These are phyloP conservation scores for Chrysoporthe puriensis DNA, from an alignment of 2,329 filamentous ascomycete genomes.

Conservation along the genomic window DNA sequence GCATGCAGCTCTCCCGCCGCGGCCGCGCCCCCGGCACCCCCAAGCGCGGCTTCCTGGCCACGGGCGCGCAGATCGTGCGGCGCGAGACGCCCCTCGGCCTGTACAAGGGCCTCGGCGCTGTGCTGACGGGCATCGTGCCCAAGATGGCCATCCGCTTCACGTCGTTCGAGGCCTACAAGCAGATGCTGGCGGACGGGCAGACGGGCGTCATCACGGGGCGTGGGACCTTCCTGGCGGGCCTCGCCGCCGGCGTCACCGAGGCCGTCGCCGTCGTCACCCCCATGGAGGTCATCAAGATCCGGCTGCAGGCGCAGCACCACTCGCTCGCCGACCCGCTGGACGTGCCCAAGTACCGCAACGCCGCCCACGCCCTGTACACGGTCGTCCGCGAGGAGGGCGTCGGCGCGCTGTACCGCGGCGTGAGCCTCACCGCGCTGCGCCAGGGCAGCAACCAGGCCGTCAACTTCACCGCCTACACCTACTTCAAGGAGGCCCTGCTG, in stretches of 20 bases:
- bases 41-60: constrained; percentile 84
- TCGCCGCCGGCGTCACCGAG: constrained; percentile 92
- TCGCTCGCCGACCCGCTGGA: constrained; percentile 96
- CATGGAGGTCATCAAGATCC: constrained; percentile 99
- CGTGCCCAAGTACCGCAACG: constrained; percentile 95
- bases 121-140: constrained; percentile 92
- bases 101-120: constrained; percentile 98
- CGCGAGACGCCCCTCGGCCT: constrained; percentile 90
- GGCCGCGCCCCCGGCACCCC: constrained; percentile 82
- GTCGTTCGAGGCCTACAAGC: constrained; percentile 95
- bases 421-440: constrained; percentile 87
- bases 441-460: constrained; percentile 98
- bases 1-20: constrained; percentile 95
- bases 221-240: constrained; percentile 73
- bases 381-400: constrained; percentile 90
- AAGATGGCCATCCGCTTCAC: constrained; percentile 99
- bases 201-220: constrained; percentile 70
- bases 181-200: constrained; percentile 69
- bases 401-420: constrained; percentile 87
- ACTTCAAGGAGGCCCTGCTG: constrained; percentile 83
- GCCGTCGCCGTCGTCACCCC: constrained; percentile 95
- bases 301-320: constrained; percentile 96
- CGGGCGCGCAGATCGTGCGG: constrained; percentile 82
- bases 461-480: constrained; percentile 97
- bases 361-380: constrained; percentile 80